These are phyloP conservation scores for Triticum timopheevii DNA, from an alignment of 176 grass and related monocot genomes.

Conservation along the genomic window DNA sequence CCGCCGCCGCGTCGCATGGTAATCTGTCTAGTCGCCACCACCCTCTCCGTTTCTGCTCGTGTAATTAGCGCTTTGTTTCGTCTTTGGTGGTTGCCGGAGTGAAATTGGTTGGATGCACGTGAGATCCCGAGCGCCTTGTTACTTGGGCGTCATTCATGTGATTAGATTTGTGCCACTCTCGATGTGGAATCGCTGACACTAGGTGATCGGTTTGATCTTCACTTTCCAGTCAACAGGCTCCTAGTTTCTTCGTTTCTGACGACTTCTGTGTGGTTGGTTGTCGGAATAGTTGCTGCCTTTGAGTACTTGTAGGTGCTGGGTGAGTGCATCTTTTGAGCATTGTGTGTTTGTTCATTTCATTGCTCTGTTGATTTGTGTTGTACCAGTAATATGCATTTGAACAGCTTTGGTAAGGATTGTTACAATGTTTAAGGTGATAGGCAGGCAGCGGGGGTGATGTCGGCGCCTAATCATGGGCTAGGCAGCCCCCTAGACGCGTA, in stretches of 20 bases:
- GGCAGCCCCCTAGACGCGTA: not conserved
- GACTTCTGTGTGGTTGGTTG: not conserved
- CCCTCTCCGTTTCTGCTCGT: not conserved
- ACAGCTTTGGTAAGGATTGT: not conserved
- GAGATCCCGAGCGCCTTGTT: not conserved
- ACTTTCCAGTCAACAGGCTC: not conserved
- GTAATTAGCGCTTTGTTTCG: not conserved
- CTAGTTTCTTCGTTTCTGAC: not conserved
- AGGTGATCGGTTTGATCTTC: not conserved
- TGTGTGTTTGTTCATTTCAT: not conserved
- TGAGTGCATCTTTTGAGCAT: not conserved
- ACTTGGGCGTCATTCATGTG: not conserved
- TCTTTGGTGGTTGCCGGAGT: not conserved
- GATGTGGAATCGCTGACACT: not conserved
- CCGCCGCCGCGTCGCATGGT: conserved; percentile 22
- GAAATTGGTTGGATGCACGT: not conserved
- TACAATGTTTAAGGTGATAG: not conserved
- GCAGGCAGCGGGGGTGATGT: not conserved
- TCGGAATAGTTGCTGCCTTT: not conserved
- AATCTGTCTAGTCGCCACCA: not conserved
- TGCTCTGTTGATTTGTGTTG: not conserved
- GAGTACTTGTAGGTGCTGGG: not conserved
- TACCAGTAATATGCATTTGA: not conserved
- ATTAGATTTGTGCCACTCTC: not conserved
- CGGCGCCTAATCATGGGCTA: not conserved